Conservation (phyloP, 2,329 filamentous ascomycete species). For the Pseudogymnoascus sp. region DNA sequence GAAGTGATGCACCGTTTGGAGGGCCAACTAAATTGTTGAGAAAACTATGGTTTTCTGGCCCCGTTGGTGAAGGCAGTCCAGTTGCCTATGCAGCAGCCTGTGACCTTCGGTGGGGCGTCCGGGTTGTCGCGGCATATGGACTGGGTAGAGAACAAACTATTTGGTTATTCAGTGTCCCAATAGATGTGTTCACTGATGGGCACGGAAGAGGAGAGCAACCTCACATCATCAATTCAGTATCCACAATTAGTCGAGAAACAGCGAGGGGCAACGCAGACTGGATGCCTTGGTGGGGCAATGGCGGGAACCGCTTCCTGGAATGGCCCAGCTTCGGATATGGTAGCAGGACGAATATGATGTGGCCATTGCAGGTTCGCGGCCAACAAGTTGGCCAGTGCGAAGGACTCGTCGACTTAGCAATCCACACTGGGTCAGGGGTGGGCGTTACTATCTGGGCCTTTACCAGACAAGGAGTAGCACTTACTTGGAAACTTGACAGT, state of each 20-base stretch:
- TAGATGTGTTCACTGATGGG: slow-evolving; percentile 43
- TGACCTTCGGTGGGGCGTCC: slow-evolving; percentile 50
- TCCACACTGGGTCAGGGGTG: slow-evolving; percentile 39
- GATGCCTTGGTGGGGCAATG: slow-evolving; percentile 34
- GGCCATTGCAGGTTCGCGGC: slow-evolving; percentile 44
- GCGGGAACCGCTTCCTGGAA: slow-evolving; percentile 19
- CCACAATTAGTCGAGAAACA: slow-evolving; percentile 3
- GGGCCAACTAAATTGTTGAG: slow-evolving; percentile 50
- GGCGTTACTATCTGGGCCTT: slow-evolving; percentile 48
- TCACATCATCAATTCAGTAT: not conserved
- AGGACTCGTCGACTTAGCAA: slow-evolving; percentile 42
- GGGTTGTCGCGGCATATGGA: slow-evolving; percentile 50
- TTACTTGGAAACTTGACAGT: slow-evolving; percentile 30
- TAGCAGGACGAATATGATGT: slow-evolving; percentile 21
- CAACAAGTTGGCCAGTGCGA: slow-evolving; percentile 40
- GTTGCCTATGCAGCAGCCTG: slow-evolving; percentile 48
- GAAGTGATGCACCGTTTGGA: slow-evolving; percentile 49
- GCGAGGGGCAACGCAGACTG: slow-evolving; percentile 21
- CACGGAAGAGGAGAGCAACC: slow-evolving; percentile 12
- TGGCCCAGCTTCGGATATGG: slow-evolving; percentile 12
- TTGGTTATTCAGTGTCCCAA: slow-evolving; percentile 54
- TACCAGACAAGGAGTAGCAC: slow-evolving; percentile 35
- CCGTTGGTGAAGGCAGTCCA: slow-evolving; percentile 33
- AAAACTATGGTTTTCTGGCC: slow-evolving; percentile 45
- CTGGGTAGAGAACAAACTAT: slow-evolving; percentile 36